These are phyloP conservation scores for Dioscorea dumetorum DNA, from an alignment of 106 monocot species.

Conservation along the genomic window DNA sequence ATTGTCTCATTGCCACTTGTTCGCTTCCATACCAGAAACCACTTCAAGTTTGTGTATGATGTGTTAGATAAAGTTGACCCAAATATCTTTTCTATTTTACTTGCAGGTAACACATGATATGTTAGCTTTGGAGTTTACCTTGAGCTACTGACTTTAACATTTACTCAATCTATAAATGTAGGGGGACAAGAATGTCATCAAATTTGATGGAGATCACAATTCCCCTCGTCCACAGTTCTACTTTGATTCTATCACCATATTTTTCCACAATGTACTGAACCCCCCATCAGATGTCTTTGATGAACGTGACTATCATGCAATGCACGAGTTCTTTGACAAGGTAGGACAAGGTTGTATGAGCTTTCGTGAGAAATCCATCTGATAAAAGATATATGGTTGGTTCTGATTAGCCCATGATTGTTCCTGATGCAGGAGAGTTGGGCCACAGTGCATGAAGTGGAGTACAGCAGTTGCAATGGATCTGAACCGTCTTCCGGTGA, in stretches of 20 bases:
- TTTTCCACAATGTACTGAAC: conserved; percentile 90
- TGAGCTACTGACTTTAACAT: not conserved
- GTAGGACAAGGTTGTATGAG: conserved; percentile 35
- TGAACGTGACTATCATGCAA: conserved; percentile 37
- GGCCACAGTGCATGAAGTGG: conserved; percentile 35
- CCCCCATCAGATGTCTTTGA: conserved; percentile 56
- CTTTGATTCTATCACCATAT: conserved; percentile 96
- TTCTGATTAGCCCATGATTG: not conserved
- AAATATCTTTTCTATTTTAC: no score
- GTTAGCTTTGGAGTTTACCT: no score
- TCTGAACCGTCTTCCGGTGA: conserved; percentile 32
- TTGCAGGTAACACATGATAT: no score
- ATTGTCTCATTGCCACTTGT: no score
- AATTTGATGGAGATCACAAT: conserved; percentile 99
- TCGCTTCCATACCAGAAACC: no score
- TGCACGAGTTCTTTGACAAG: conserved; percentile 50
- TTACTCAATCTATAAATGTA: conserved; percentile 19
- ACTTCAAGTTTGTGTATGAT: no score
- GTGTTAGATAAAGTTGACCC: no score
- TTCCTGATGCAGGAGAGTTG: conserved; percentile 52
- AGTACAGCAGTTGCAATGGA: conserved; percentile 28
- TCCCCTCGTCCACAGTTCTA: conserved; percentile 96
- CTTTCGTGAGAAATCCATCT: no score
- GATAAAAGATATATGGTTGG: no score
- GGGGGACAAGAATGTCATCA: conserved; percentile 99